phyloP scores from a whole-genome alignment of 2,329 filamentous ascomycete genomes.

The Diaporthe amygdali region DNA sequence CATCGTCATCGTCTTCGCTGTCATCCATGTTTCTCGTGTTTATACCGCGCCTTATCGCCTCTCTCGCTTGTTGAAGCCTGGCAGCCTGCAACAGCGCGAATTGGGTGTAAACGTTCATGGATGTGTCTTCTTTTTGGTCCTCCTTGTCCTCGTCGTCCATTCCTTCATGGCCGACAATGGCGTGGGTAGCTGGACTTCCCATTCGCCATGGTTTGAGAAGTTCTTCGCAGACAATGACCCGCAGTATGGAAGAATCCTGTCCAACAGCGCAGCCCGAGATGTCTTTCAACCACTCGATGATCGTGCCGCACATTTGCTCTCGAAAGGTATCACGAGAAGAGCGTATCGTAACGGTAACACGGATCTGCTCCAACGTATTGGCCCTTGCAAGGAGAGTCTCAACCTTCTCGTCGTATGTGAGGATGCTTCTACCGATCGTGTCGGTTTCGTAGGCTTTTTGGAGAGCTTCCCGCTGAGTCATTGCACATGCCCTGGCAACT shows the following conservation, averaged over 20 bases:
- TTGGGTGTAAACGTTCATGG: conserved; percentile 25
- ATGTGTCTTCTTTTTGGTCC: conserved; percentile 46
- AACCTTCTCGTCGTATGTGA: conserved; percentile 78
- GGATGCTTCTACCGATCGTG: conserved; percentile 82
- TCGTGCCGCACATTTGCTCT: conserved; percentile 98
- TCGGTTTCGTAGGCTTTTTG: conserved; percentile 87
- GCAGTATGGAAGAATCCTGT: conserved; percentile 77
- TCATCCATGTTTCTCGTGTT: conserved; percentile 32
- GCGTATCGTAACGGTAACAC: conserved; percentile 92
- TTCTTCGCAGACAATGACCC: conserved; percentile 87
- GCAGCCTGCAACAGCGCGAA: conserved; percentile 35
- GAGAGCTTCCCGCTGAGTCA: conserved; percentile 71
- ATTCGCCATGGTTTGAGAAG: conserved; percentile 85
- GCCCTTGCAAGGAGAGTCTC: conserved; percentile 77
- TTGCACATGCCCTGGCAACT: conserved; percentile 85
- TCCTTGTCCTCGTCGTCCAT: conserved; percentile 81
- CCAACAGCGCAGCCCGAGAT: conserved; percentile 89
- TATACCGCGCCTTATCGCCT: conserved; percentile 22
- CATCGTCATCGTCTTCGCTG: conserved; percentile 49
- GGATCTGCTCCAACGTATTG: conserved; percentile 90
- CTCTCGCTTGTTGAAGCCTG: conserved; percentile 34
- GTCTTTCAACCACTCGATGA: conserved; percentile 94
- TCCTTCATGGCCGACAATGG: conserved; percentile 75
- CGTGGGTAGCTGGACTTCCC: conserved; percentile 84
- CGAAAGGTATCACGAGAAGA: conserved; percentile 94